Evolutionary conservation across 2,329 filamentous ascomycete genomes (phyloP).

Genomic region (Xylaria digitata): DNA sequence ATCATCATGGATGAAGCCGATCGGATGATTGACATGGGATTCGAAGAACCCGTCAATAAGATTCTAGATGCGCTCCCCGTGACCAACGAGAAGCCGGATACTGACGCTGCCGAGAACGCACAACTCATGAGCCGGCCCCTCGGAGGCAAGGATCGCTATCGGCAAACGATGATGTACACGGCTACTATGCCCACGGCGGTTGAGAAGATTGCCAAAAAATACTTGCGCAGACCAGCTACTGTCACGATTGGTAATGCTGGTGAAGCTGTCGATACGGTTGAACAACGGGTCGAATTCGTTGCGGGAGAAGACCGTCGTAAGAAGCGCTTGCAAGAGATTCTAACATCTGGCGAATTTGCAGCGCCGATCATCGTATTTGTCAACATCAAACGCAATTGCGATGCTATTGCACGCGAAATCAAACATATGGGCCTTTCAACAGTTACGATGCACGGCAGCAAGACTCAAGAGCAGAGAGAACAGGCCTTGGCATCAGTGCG

Average conservation of each 20-base stretch:
- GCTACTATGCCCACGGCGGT: constrained; percentile 95
- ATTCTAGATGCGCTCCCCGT: constrained; percentile 95
- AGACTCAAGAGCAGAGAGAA: constrained; percentile 98
- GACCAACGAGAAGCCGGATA: constrained; percentile 93
- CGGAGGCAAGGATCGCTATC: constrained; percentile 80
- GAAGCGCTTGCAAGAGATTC: constrained; percentile 92
- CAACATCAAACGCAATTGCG: constrained; percentile 99
- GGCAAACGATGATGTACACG: constrained; percentile 99
- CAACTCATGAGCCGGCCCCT: constrained; percentile 85
- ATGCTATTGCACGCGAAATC: constrained; percentile 92
- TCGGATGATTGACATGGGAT: constrained; percentile 98
- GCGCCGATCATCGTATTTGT: constrained; percentile 98
- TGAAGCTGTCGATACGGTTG: constrained; percentile 96
- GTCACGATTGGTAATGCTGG: constrained; percentile 95
- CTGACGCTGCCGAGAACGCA: constrained; percentile 87
- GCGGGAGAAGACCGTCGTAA: constrained; percentile 94
- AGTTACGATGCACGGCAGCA: constrained; percentile 93
- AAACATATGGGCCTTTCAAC: constrained; percentile 91
- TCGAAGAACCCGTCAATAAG: constrained; percentile 97
- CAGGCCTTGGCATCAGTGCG: constrained; percentile 88
- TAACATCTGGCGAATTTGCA: constrained; percentile 80
- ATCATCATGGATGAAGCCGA: constrained; percentile 99
- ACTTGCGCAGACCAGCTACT: constrained; percentile 90
- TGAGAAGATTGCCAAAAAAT: constrained; percentile 96
- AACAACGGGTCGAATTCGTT: constrained; percentile 95